Evolutionary conservation across 192 early-diverging fungal genomes (phyloP).

Genomic region (Dispira simplex): DNA sequence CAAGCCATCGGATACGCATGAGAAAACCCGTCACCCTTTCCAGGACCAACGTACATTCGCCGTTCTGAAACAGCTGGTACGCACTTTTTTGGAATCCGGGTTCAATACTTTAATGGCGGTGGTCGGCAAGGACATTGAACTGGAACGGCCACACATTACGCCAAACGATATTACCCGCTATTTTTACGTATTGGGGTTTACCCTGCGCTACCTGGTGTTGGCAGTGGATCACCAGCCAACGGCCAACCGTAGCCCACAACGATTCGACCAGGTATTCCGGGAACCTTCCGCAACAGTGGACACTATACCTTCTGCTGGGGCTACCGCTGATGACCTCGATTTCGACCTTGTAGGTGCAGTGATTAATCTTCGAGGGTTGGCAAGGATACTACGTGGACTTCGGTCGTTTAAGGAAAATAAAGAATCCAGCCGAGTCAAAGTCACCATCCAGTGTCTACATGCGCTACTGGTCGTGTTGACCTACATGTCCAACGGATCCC

Average conservation of each 20-base stretch:
- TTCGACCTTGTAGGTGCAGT: conserved; percentile 2
- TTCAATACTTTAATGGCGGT: conserved; percentile 23
- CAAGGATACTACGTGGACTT: not conserved
- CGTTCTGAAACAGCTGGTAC: conserved; percentile 19
- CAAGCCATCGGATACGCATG: not conserved
- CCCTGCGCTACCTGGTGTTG: conserved; percentile 16
- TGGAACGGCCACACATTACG: conserved; percentile 14
- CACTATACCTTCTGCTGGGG: not conserved
- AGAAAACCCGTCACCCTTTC: conserved; percentile 11
- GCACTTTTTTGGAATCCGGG: conserved; percentile 24
- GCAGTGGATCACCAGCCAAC: not conserved
- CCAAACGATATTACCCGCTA: conserved; percentile 14
- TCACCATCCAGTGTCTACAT: not conserved
- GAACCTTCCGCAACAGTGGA: not conserved
- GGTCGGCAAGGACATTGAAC: conserved; percentile 21
- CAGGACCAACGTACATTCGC: conserved; percentile 15
- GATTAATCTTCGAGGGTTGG: not conserved
- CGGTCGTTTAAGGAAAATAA: conserved; percentile 3
- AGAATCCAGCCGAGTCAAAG: not conserved
- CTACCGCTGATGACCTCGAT: not conserved
- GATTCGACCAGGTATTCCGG: not conserved
- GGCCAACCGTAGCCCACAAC: not conserved
- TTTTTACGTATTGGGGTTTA: conserved; percentile 24
- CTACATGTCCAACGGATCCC: not conserved
- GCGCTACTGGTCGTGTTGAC: not conserved